Base-by-base conservation (phyloP, 352 stramenopile species). In the Pythium periplocum region DNA sequence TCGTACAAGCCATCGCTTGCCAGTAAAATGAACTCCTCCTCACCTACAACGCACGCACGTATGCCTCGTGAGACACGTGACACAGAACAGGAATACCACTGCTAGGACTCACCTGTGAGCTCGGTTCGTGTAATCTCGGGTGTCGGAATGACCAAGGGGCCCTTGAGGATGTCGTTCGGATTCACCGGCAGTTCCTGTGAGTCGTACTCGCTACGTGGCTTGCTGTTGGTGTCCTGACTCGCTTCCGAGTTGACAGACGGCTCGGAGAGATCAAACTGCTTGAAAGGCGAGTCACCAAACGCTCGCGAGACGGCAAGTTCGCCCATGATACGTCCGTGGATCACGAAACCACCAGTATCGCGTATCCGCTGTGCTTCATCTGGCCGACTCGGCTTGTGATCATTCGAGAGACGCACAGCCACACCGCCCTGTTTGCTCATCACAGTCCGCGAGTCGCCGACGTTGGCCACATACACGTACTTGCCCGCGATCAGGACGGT, bases 291-390 rank as follows among this genome's bases (percentile, higher is more conserved):
- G 66, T 98, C 96, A 7, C 83, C 83, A 52, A 94, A 94, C 1
- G 83, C 83, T 11, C 83, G 68, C 6, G 83, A 92, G 42, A 94
- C 83, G 0, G 83, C 83, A 4, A 94, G 64, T 57, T 94, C 81
- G 32, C 83, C 83, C 95, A 98, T 98, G 47, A 99, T 96, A 47
- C 96, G 87, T 36, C 83, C 83, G 41, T 93, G 80, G 45, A 93
- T 92, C 31, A 93, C 83, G 73, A 93, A 92, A 1, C 81, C 90
- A 1, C 95, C 95, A 4, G 93, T 97, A n/a, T 97, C 90, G 44
- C 94, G 76, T 75, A 97, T 96, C 48, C 96, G 83, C 58, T 96
- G 90, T 4, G 94, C 91, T 69, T 99, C 96, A 61, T 99, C 96
- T 2, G 64, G 52, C 12, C 83, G 77, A 69, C 74, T 87, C 10